Evolutionary conservation across 2,329 filamentous ascomycete genomes (phyloP), one percentile per base, ranked within the genome.

Genomic region (Verticillium klebahnii): DNA sequence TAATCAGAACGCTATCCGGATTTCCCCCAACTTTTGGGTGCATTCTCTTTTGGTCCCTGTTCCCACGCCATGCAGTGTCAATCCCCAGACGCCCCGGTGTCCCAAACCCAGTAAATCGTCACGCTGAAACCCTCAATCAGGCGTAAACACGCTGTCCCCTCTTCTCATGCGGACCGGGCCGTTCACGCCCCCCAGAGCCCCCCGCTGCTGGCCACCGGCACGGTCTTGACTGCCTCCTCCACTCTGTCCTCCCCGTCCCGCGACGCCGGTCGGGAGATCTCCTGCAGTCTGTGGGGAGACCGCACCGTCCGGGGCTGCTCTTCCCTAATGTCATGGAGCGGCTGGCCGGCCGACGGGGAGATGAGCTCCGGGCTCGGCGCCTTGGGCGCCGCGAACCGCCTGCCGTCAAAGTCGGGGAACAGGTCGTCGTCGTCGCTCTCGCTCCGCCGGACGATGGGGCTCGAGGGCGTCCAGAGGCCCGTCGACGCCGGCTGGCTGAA

Each of bases 341-440:
- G 63, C 2, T 68, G 63, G 37, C 64, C 66, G 39, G 19, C 36
- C n/a, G 58, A 45, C 40, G 58, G 37, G 6, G 23, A 31, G 19
- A 50, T 50, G 9, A 50, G 45, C n/a, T 50, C 45, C n/a, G 45
- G 45, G 19, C 45, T 50, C 17, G 45, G 45, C 7, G 45, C 45
- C 45, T 50, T 50, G 45, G 45, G 45, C 19, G 45, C 7, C 7
- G 45, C 45, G 19, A 50, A 50, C 69, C 64, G 74, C 64, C 73
- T 75, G 60, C 77, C 74, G 56, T 79, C 78, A 69, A 86, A 85
- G 67, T 85, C 80, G 2, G 84, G 77, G 5, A 85, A 74, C 67
- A 84, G 77, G 58, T 77, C 71, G 57, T 82, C 78, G 23, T 82
- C 78, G 23, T 81, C 79, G 8, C 78, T 75, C 15, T 81, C 78